Conservation (phyloP, 2,329 filamentous ascomycete genomes). For the Elsinoe necatrix region DNA sequence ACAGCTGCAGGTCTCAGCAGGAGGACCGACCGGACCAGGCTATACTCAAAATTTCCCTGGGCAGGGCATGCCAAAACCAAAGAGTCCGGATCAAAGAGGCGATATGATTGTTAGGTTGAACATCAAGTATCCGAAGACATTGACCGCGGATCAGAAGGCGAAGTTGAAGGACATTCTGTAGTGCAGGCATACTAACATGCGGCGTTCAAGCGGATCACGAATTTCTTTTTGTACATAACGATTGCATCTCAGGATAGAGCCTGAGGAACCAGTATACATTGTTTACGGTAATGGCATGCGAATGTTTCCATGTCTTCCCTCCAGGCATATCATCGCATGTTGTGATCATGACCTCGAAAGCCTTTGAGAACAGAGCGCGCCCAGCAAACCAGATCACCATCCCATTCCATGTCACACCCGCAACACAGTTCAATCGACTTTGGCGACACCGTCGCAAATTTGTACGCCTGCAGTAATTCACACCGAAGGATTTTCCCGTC, state of each 20-base stretch:
- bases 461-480: too few species aligned
- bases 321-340: too few species aligned
- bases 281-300: too few species aligned
- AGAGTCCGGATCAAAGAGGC: conserved; percentile 74
- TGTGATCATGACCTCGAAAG: too few species aligned
- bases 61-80: conserved; percentile 90
- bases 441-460: background rate
- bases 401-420: too few species aligned
- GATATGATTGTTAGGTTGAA: conserved; percentile 86
- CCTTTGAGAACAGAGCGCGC: too few species aligned
- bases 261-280: conserved; percentile 1
- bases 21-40: conserved; percentile 76
- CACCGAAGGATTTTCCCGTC: too few species aligned
- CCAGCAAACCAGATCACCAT: too few species aligned
- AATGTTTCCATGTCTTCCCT: too few species aligned
- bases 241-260: conserved; percentile 12
- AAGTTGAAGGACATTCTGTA: conserved; percentile 70
- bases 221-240: background rate
- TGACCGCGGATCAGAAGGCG: conserved; percentile 72
- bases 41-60: conserved; percentile 73
- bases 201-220: conserved; percentile 10
- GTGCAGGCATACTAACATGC: background rate
- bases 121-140: conserved; percentile 76
- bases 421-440: too few species aligned
- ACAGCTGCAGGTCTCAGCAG: conserved; percentile 68